Conservation (phyloP, 1,139 yeast genomes). For the Pichia kudriavzevii region DNA sequence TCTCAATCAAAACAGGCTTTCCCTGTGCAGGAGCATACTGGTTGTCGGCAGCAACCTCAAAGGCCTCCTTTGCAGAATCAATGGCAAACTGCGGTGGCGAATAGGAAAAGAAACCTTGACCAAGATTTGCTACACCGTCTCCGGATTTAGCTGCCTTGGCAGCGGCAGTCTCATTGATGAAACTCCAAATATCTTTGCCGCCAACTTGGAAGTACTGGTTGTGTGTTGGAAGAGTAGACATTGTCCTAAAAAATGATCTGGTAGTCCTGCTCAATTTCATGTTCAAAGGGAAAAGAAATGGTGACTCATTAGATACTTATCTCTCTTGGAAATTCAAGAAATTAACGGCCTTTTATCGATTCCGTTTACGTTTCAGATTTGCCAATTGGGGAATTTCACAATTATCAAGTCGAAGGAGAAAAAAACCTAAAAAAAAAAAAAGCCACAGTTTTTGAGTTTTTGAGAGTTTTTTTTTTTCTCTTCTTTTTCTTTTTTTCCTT, state of each 20-base stretch:
- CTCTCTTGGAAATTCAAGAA: no score
- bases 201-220: constrained; percentile 61
- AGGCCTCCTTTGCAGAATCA: constrained; percentile 71
- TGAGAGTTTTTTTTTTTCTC: no score
- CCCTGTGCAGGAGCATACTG: constrained; percentile 94
- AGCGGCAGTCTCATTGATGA: constrained; percentile 93
- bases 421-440: no score
- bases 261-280: no score
- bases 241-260: constrained; percentile 1
- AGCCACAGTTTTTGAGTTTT: no score
- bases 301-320: no score
- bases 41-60: constrained; percentile 64
- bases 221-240: constrained; percentile 30
- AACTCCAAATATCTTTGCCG: constrained; percentile 86
- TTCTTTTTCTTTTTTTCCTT: no score
- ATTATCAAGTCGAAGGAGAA: no score
- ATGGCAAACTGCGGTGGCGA: constrained; percentile 88
- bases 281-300: no score
- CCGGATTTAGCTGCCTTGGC: constrained; percentile 55
- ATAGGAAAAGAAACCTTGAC: constrained; percentile 95
- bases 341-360: no score
- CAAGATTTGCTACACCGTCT: constrained; percentile 73
- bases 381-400: no score
- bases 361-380: no score
- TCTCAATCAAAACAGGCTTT: constrained; percentile 62